Percentiles rank a stretch among this genome's conserved stretches.
Conservation (phyloP, 352 stramenopile genomes). For the Phytophthora cajani region DNA sequence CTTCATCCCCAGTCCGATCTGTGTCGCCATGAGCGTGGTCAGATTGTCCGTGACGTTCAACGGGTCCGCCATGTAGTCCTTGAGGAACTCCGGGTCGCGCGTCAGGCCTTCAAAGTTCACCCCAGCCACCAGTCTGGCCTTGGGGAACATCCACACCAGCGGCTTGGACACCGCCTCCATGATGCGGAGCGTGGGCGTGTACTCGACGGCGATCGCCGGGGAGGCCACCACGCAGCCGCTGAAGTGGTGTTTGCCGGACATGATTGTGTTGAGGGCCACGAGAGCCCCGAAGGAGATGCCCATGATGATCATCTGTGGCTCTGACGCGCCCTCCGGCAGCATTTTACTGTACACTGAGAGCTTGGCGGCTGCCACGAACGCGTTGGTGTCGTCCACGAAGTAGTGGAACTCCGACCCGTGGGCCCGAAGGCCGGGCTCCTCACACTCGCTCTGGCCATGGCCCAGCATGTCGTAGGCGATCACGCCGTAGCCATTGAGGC, state of each 20-base stretch:
- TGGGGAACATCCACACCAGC: conserved; percentile 51
- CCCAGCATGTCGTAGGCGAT: conserved; percentile 70
- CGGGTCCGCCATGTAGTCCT: conserved; percentile 62
- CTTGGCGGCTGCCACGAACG: conserved; percentile 57
- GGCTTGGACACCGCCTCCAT: conserved; percentile 49
- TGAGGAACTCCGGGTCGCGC: conserved; percentile 47
- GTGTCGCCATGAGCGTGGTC: conserved; percentile 51
- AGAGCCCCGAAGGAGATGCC: conserved; percentile 75
- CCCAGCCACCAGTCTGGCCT: conserved; percentile 53
- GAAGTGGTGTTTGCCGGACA: conserved; percentile 57
- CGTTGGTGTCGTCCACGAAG: conserved; percentile 79
- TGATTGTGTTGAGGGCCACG: conserved; percentile 62
- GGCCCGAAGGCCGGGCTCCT: conserved; percentile 38
- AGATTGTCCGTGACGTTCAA: conserved; percentile 55
- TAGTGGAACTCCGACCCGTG: conserved; percentile 62
- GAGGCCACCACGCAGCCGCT: conserved; percentile 56
- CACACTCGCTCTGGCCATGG: conserved; percentile 65
- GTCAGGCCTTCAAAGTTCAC: conserved; percentile 55
- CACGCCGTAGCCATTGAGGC: conserved; percentile 52
- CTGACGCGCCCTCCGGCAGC: conserved; percentile 23
- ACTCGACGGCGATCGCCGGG: conserved; percentile 69
- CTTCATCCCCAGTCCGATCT: conserved; percentile 46
- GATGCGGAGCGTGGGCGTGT: conserved; percentile 51
- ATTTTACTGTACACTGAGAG: conserved; percentile 41
- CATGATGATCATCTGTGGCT: conserved; percentile 59